These are phyloP conservation scores for Cucurbita ficifolia DNA, from an alignment of 306 rosid species.

Conservation along the genomic window DNA sequence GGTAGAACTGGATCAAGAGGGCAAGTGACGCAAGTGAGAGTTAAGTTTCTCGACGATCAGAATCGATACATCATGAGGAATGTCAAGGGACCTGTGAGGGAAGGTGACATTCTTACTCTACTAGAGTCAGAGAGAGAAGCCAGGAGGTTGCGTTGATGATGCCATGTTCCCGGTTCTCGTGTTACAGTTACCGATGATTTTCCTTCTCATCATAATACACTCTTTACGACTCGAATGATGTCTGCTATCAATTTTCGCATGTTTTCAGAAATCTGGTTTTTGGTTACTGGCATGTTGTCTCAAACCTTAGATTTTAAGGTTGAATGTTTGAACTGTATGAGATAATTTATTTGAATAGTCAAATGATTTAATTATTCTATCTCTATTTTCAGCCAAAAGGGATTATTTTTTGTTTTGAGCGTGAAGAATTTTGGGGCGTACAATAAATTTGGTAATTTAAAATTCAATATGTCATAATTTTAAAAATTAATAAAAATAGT, in stretches of 20 bases:
- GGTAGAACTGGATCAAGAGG: no score
- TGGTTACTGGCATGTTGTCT: background rate
- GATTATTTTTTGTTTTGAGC: no score
- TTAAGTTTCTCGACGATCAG: no score
- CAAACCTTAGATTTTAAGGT: background rate
- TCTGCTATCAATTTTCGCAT: background rate
- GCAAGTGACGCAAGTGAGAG: no score
- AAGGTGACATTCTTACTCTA: no score
- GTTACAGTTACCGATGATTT: background rate
- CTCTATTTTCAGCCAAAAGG: no score
- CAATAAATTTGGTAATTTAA: no score
- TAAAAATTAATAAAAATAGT: no score
- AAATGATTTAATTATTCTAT: background rate
- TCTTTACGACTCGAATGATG: background rate
- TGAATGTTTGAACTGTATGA: background rate
- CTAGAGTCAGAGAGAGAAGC: slow-evolving; percentile 11
- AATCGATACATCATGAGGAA: no score
- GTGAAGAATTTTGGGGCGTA: no score
- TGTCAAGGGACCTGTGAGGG: no score
- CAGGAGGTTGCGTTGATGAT: slow-evolving; percentile 5
- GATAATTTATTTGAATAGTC: background rate
- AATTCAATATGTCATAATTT: no score
- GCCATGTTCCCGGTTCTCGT: background rate
- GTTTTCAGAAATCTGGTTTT: background rate
- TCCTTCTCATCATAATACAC: background rate